Base-by-base conservation (phyloP, 1,284 basidiomycete genomes). In the Psilocybe mexicana region DNA sequence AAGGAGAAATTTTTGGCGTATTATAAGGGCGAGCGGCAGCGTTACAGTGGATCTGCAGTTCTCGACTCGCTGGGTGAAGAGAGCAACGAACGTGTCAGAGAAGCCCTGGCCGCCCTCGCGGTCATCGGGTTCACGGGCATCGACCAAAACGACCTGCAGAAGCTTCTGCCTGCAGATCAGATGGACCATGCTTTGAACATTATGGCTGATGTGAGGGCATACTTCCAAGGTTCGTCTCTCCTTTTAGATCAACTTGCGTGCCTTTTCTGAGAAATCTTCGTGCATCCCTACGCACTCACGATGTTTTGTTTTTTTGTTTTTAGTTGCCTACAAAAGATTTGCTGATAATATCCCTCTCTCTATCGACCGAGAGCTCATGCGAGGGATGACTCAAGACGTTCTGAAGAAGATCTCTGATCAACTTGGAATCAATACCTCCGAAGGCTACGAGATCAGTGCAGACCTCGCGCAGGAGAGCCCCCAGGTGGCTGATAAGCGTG, bases 281-380 rank as follows among this genome's bases (percentile, higher is more conserved):
- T 8, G 30, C 5, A 14, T 7, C 28, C 23, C 2, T 33, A 35
- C 28, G 35, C 7, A 23, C 44, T 10, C 4, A 25, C 23, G 8
- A 1, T 45, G 8, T 1, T 7, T 18, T 2, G 0, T 14, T 12
- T n/a, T 2, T 8, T 14, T 12, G 1, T n/a, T n/a, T 40, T n/a
- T 58, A 89, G 88, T 90, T 2, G 79, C 88, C 0, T 88, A 85
- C 66, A 88, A 88, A 67, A 82, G 88, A 0, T 85, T 88, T 51
- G 73, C 74, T 0, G 88, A 92, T 61, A 82, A 80, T 57, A 67
- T 91, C 2, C 85, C 87, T 0, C 74, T 83, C 50, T 78, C 82
- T 0, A 83, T 92, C 59, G 88, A 91, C 66, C 66, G 78, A 46
- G 82, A 84, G 38, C 79, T 91, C 10, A 74, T 92, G 0, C 69